Percentiles rank a stretch among this genome's conserved stretches.
These are phyloP conservation scores for Papilionanthe hybrid DNA, from an alignment of 116 monocot genomes.

Conservation along the genomic window DNA sequence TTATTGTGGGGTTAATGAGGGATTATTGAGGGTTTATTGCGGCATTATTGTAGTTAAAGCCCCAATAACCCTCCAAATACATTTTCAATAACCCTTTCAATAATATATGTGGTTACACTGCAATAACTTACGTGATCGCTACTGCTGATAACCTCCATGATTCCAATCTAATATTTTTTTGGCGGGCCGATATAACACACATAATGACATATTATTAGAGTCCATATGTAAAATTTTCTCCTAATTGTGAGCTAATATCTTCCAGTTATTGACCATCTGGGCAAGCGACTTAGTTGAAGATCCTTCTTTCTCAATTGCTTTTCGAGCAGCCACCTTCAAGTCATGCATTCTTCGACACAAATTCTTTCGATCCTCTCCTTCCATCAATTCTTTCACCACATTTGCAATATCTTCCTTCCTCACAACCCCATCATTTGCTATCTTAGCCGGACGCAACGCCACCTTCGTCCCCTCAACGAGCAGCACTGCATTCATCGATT, in stretches of 20 bases:
- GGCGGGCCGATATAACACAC: no score
- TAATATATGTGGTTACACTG: no score
- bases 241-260: not conserved
- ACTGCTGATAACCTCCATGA: no score
- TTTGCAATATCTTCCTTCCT: slow-evolving; percentile 9
- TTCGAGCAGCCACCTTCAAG: not conserved
- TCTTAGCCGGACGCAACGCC: not conserved
- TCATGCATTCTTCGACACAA: not conserved
- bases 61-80: no score
- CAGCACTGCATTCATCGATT: slow-evolving; percentile 14
- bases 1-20: no score
- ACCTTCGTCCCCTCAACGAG: slow-evolving; percentile 2
- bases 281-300: not conserved
- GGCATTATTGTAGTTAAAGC: no score
- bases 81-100: no score
- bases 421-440: not conserved
- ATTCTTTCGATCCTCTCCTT: slow-evolving; percentile 19
- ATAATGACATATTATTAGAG: no score
- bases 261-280: not conserved
- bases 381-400: slow-evolving; percentile 10
- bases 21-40: no score
- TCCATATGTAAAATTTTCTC: no score
- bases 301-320: not conserved
- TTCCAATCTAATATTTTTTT: no score
- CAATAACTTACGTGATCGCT: no score